These are phyloP conservation scores for Candida pseudofarinosa DNA, from an alignment of 805 yeast genomes.

Conservation along the genomic window DNA sequence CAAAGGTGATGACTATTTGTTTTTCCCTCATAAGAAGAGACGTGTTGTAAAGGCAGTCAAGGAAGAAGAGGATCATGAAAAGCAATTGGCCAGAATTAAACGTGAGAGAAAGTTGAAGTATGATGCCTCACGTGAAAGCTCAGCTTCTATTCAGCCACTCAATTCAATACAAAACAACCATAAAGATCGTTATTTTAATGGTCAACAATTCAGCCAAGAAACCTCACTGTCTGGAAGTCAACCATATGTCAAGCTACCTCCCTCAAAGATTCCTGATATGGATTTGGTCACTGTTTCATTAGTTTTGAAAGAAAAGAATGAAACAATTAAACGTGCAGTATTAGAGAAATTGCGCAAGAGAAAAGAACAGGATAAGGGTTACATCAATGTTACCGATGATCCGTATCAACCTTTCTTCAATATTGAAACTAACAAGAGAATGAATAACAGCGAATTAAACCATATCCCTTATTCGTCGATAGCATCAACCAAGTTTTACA, in stretches of 20 bases:
- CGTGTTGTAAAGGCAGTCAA: slow-evolving; percentile 34
- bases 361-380: slow-evolving; percentile 65
- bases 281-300: slow-evolving; percentile 79
- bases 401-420: slow-evolving; percentile 78
- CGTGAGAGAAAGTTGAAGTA: slow-evolving; percentile 19
- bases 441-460: slow-evolving; percentile 43
- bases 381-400: slow-evolving; percentile 83
- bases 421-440: slow-evolving; percentile 51
- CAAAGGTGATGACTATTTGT: slow-evolving; percentile 80
- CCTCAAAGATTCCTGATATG: slow-evolving; percentile 90
- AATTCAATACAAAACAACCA: slow-evolving; percentile 11
- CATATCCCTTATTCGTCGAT: slow-evolving; percentile 82
- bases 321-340: slow-evolving; percentile 77
- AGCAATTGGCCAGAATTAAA: slow-evolving; percentile 15
- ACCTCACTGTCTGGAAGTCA: slow-evolving; percentile 41
- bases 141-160: slow-evolving; percentile 8
- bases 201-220: slow-evolving; percentile 10
- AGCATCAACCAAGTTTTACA: slow-evolving; percentile 60
- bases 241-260: slow-evolving; percentile 82
- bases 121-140: slow-evolving; percentile 14
- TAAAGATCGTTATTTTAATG: slow-evolving; percentile 9
- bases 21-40: slow-evolving; percentile 74
- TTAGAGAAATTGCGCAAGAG: slow-evolving; percentile 75
- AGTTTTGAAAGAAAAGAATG: slow-evolving; percentile 69
- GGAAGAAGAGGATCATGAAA: slow-evolving; percentile 31